phyloP scores from a whole-genome alignment of 2,329 filamentous ascomycete genomes.

The Sarocladium strictum region DNA sequence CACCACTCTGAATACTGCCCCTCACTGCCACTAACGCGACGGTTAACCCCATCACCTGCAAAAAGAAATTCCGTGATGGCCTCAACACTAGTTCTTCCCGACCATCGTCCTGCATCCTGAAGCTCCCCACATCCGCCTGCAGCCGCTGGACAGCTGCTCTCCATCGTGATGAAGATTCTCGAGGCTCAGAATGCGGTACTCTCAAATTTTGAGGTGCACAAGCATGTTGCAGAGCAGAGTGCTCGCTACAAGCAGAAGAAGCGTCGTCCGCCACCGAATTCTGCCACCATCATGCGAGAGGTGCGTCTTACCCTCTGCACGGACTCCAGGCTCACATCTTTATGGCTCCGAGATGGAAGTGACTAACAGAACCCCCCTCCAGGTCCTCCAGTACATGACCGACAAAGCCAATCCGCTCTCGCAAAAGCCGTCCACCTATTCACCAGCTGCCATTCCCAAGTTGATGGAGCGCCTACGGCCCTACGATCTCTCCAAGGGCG shows the following conservation, averaged over 20 bases:
- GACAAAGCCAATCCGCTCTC: conserved; percentile 50
- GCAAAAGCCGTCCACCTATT: conserved; percentile 48
- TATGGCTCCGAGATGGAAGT: neutral
- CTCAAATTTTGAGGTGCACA: conserved; percentile 68
- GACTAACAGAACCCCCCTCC: conserved; percentile 5
- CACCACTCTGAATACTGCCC: neutral
- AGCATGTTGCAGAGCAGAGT: conserved; percentile 54
- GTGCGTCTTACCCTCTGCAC: conserved; percentile 33
- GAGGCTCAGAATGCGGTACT: conserved; percentile 64
- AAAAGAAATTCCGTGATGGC: conserved; percentile 8
- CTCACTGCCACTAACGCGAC: neutral
- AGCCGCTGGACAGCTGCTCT: neutral
- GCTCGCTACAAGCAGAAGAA: conserved; percentile 43
- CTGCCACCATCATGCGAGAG: conserved; percentile 59
- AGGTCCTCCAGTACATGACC: conserved; percentile 58
- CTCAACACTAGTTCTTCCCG: neutral
- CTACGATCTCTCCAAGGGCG: conserved; percentile 60
- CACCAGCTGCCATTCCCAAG: conserved; percentile 40
- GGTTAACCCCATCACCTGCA: neutral
- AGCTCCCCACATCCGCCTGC: neutral
- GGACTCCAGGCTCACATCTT: neutral
- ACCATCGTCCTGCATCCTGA: neutral
- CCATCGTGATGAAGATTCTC: conserved; percentile 58
- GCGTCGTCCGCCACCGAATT: conserved; percentile 45
- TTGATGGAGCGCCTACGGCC: conserved; percentile 50